These are phyloP conservation scores for Sporothrix protearum DNA, from an alignment of 2,329 filamentous ascomycete species.

Conservation along the genomic window DNA sequence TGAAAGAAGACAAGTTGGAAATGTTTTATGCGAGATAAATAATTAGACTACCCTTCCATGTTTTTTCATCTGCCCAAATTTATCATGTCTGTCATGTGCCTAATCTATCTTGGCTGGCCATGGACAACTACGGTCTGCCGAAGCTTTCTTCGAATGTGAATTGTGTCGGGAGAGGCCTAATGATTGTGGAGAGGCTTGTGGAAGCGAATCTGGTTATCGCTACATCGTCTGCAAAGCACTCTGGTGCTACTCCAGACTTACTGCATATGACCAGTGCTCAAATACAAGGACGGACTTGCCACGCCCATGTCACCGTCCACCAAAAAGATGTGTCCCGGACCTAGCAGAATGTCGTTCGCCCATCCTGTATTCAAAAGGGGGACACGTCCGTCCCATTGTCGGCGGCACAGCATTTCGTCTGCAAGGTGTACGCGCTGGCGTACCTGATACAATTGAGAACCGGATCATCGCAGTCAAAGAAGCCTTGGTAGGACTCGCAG, in stretches of 20 bases:
- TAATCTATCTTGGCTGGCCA: background rate
- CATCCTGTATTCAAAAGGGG: slow-evolving; percentile 42
- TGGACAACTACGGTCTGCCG: background rate
- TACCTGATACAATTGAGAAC: slow-evolving; percentile 55
- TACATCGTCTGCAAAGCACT: slow-evolving; percentile 47
- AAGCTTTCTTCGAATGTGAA: background rate
- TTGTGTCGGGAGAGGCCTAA: too few relatives aligned
- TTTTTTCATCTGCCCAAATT: background rate
- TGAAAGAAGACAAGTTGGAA: background rate
- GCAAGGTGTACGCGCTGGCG: slow-evolving; percentile 46
- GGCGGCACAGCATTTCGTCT: slow-evolving; percentile 38
- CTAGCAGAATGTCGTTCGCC: slow-evolving; percentile 37
- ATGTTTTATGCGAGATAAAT: background rate
- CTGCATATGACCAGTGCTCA: slow-evolving; percentile 49
- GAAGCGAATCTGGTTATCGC: slow-evolving; percentile 34
- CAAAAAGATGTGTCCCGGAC: slow-evolving; percentile 34
- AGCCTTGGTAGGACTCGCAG: slow-evolving; percentile 52
- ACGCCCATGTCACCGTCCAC: slow-evolving; percentile 42
- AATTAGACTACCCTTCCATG: background rate
- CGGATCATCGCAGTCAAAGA: slow-evolving; percentile 49
- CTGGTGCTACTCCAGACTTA: slow-evolving; percentile 36
- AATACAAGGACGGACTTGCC: slow-evolving; percentile 47
- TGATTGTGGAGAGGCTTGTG: background rate
- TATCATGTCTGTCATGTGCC: background rate
- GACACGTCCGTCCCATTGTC: slow-evolving; percentile 34